phyloP scores from a whole-genome alignment of 371 early-diverging fungal species.

The Actinomortierella ambigua region DNA sequence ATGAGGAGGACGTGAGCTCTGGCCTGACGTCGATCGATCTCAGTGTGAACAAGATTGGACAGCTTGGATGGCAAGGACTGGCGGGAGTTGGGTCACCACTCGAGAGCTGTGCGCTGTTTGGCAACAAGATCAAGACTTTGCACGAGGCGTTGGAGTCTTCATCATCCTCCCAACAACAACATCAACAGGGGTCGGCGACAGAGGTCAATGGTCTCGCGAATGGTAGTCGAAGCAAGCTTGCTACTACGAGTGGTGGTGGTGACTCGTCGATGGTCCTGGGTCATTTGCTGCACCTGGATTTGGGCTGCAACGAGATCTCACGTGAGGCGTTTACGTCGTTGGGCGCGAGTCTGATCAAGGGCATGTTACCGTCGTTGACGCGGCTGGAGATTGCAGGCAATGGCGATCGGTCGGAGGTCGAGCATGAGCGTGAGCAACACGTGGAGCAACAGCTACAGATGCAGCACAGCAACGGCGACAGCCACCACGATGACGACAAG shows the following conservation, averaged over 20 bases:
- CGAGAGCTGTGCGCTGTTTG: slow-evolving; percentile 56
- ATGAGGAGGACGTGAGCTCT: slow-evolving; percentile 7
- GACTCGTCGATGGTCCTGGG: slow-evolving; percentile 33
- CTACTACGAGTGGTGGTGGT: slow-evolving; percentile 19
- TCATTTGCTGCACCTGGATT: slow-evolving; percentile 49
- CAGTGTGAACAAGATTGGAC: slow-evolving; percentile 53
- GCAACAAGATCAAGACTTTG: slow-evolving; percentile 52
- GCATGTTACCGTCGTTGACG: slow-evolving; percentile 52
- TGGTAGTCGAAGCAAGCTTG: no score
- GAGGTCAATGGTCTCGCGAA: background rate
- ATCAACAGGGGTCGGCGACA: background rate
- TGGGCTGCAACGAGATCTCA: slow-evolving; percentile 60
- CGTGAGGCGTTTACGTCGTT: slow-evolving; percentile 54
- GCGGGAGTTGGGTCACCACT: slow-evolving; percentile 43
- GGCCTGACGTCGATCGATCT: slow-evolving; percentile 50
- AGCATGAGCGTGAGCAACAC: slow-evolving; percentile 11
- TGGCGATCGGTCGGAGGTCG: slow-evolving; percentile 32
- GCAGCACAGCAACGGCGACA: no score
- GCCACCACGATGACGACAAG: slow-evolving; percentile 26
- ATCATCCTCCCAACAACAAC: slow-evolving; percentile 29
- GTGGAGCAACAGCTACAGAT: no score
- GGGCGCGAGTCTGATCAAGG: slow-evolving; percentile 49
- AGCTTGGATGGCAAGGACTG: slow-evolving; percentile 51
- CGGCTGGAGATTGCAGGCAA: slow-evolving; percentile 67
- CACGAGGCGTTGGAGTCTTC: slow-evolving; percentile 47